Evolutionary conservation across 768 basidiomycete species (phyloP), one percentile per base, ranked within the genome.

Genomic region (Dacryopinax primogenitus): DNA sequence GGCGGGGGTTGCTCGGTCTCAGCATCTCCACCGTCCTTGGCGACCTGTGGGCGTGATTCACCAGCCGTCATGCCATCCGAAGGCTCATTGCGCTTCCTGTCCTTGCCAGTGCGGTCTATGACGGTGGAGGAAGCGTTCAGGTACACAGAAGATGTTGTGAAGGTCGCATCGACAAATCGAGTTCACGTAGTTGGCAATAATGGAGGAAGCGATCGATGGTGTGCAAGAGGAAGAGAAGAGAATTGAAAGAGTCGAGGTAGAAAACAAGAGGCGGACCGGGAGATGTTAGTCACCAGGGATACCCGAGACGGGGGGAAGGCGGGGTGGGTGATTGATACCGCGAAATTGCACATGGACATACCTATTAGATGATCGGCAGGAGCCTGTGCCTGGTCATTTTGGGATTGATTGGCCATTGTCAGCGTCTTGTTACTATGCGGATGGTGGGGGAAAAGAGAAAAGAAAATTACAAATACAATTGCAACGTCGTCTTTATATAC

Each of bases 321-420:
- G 51, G 23, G 51, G 51, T 44, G n/a, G 37, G 37, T 58, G 13
- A 58, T 58, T 58, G 51, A 58, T 58, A 32, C 51, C 51, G 51
- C 13, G 51, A n/a, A n/a, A n/a, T n/a, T n/a, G n/a, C n/a, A n/a
- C n/a, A n/a, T n/a, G n/a, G n/a, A n/a, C 51, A 4, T 58, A 58
- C 51, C 51, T 28, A n/a, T n/a, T n/a, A 28, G 23, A 6, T 58
- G 26, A 28, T 58, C 51, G 51, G 26, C 9, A 15, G 32, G 51
- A 58, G 26, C 51, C 51, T 58, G 51, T 58, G 51, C 51, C 51
- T 58, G 51, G 51, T 28, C 11, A 30, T 30, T 58, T 13, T 23
- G 36, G 18, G 45, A 30, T 58, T 58, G 51, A 58, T 30, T 18
- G 51, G 51, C 51, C 51, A 58, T 58, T 58, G 51, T 58, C 12